phyloP scores from a whole-genome alignment of 2,329 filamentous ascomycete genomes.

The Penicillium sp. region DNA sequence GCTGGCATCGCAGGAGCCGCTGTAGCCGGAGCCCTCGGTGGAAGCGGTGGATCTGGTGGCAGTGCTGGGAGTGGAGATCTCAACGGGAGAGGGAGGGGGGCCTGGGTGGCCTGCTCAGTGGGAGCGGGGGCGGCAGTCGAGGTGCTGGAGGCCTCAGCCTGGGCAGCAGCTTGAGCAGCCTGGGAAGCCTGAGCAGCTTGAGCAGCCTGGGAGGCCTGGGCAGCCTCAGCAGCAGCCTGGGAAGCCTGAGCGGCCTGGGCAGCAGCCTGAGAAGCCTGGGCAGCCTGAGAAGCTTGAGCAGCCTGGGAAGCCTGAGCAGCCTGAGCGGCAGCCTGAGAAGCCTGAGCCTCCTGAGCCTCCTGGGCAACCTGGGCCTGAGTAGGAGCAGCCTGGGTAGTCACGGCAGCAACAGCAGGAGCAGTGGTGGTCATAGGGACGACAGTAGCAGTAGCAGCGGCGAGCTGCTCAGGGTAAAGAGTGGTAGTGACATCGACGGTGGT shows the following conservation, averaged over 20 bases:
- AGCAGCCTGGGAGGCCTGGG: too few relatives aligned
- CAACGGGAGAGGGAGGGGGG: constrained; percentile 2
- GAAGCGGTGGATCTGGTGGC: constrained; percentile 14
- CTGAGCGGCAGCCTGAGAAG: constrained; percentile 10
- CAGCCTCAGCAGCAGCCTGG: too few relatives aligned
- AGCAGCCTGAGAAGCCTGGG: too few relatives aligned
- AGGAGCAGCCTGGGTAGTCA: constrained; percentile 11
- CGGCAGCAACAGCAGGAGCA: constrained; percentile 7
- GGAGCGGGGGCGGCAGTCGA: constrained; percentile 6
- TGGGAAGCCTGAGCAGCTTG: too few relatives aligned
- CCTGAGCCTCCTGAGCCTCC: background rate
- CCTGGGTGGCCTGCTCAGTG: constrained; percentile 1
- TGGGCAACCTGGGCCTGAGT: background rate
- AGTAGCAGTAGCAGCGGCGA: constrained; percentile 16
- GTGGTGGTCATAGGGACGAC: constrained; percentile 19
- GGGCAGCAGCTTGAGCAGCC: constrained; percentile 11
- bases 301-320: too few relatives aligned
- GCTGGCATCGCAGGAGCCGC: constrained; percentile 24
- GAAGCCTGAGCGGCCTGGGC: too few relatives aligned
- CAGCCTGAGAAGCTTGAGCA: too few relatives aligned
- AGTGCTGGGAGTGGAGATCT: background rate
- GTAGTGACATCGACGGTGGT: constrained; percentile 48
- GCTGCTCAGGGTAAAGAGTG: constrained; percentile 42
- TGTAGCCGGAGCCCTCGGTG: constrained; percentile 16
- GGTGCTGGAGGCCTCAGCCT: constrained; percentile 1